Evolutionary conservation across 2,329 filamentous ascomycete species (phyloP).

Genomic region (Zymoseptoria brevis): DNA sequence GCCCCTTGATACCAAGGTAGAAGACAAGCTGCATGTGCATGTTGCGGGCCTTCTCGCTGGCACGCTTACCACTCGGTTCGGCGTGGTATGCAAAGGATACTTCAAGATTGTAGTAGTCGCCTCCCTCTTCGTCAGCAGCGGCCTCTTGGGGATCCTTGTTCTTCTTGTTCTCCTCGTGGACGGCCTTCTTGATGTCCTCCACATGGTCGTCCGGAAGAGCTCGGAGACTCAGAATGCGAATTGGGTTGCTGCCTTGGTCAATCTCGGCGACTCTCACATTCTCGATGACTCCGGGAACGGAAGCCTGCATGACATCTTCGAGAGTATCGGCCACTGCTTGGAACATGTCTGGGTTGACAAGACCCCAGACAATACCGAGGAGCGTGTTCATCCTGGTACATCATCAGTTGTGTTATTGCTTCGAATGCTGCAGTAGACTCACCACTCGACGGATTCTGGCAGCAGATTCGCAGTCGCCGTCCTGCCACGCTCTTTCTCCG

Average conservation of each 20-base stretch:
- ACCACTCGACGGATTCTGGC: slow-evolving; percentile 82
- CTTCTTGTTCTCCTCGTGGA: slow-evolving; percentile 69
- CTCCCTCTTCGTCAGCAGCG: slow-evolving; percentile 81
- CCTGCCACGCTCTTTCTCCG: slow-evolving; percentile 75
- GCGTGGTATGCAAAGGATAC: slow-evolving; percentile 88
- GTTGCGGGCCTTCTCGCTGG: slow-evolving; percentile 73
- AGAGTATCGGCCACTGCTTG: slow-evolving; percentile 82
- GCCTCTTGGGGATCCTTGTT: slow-evolving; percentile 79
- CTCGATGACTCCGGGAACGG: slow-evolving; percentile 81
- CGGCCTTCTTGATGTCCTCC: slow-evolving; percentile 70
- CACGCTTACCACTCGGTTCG: slow-evolving; percentile 59
- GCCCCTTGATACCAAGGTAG: slow-evolving; percentile 79
- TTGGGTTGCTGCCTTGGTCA: slow-evolving; percentile 82
- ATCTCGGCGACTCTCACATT: slow-evolving; percentile 94
- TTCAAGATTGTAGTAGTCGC: slow-evolving; percentile 88
- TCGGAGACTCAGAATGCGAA: slow-evolving; percentile 79
- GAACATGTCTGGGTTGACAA: slow-evolving; percentile 95
- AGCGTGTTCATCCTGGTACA: slow-evolving; percentile 66
- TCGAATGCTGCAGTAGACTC: background rate
- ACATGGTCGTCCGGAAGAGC: slow-evolving; percentile 77
- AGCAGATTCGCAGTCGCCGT: slow-evolving; percentile 79
- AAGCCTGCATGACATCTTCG: slow-evolving; percentile 95
- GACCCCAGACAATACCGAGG: slow-evolving; percentile 74
- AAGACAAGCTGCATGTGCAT: slow-evolving; percentile 97
- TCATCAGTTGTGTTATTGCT: background rate